These are phyloP conservation scores for Jamesozyma gamospora DNA, from an alignment of 805 yeast genomes.

Conservation along the genomic window DNA sequence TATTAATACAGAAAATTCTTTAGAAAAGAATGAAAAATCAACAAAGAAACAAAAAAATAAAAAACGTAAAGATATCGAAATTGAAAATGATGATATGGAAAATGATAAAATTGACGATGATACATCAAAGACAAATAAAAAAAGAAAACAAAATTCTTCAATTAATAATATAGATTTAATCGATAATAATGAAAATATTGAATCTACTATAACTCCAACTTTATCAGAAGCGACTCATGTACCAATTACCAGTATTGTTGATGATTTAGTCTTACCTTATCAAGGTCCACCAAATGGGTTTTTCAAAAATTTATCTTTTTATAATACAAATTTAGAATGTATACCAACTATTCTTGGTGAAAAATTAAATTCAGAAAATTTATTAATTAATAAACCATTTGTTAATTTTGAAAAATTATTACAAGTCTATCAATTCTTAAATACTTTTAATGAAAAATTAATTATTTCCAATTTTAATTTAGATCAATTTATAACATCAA, in stretches of 20 bases:
- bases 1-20: no score
- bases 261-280: conserved; percentile 22
- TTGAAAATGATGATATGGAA: conserved; percentile 1
- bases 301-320: conserved; percentile 10
- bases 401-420: conserved; percentile 17
- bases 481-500: conserved; percentile 23
- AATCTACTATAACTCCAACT: conserved; percentile 3
- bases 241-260: conserved; percentile 16
- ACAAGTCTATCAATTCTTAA: conserved; percentile 25
- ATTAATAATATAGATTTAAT: not conserved
- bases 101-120: not conserved
- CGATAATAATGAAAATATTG: not conserved
- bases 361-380: not conserved
- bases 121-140: conserved; percentile 1
- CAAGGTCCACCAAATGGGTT: conserved; percentile 15
- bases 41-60: not conserved
- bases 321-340: conserved; percentile 17
- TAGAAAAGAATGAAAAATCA: not conserved
- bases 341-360: conserved; percentile 6
- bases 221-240: no score
- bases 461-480: conserved; percentile 19
- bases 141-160: not conserved
- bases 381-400: conserved; percentile 2
- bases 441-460: conserved; percentile 20
- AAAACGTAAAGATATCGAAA: conserved; percentile 11